Percentiles rank a stretch among this genome's conserved stretches.
Conservation (phyloP, 345 rosid genomes). For the Eucalyptus cloeziana region DNA sequence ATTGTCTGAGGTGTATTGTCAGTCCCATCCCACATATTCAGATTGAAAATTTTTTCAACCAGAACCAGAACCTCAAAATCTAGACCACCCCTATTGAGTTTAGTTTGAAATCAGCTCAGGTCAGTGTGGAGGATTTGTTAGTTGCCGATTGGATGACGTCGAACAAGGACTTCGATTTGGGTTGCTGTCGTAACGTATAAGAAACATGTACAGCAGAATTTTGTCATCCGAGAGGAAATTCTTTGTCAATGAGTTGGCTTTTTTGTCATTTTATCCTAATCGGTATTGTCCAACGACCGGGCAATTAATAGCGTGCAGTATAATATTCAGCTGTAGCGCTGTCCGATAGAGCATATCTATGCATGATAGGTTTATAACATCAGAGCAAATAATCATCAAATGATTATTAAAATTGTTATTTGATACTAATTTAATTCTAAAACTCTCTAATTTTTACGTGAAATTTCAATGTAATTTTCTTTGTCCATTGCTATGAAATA, state of each 20-base stretch:
- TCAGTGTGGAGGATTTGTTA: not conserved
- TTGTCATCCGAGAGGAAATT: not conserved
- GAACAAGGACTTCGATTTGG: not conserved
- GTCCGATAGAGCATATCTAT: too few species aligned
- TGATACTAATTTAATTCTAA: not conserved
- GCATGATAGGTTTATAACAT: too few species aligned
- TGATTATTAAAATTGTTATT: too few species aligned
- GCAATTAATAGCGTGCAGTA: not conserved
- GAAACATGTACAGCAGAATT: not conserved
- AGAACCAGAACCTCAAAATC: not conserved
- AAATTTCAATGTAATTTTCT: too few species aligned
- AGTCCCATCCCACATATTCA: not conserved
- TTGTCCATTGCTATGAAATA: too few species aligned
- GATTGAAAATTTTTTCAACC: not conserved
- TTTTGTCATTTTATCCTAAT: too few species aligned
- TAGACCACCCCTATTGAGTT: not conserved
- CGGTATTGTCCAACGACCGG: not conserved
- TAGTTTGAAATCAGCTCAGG: not conserved
- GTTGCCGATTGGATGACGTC: not conserved
- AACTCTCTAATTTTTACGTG: not conserved
- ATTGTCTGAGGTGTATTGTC: not conserved
- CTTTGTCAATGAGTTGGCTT: not conserved
- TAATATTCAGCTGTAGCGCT: not conserved
- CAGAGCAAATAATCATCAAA: not conserved
- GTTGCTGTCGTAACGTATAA: not conserved